Conservation (phyloP, 108 stramenopile species). For the Skeletonema marinoi region DNA sequence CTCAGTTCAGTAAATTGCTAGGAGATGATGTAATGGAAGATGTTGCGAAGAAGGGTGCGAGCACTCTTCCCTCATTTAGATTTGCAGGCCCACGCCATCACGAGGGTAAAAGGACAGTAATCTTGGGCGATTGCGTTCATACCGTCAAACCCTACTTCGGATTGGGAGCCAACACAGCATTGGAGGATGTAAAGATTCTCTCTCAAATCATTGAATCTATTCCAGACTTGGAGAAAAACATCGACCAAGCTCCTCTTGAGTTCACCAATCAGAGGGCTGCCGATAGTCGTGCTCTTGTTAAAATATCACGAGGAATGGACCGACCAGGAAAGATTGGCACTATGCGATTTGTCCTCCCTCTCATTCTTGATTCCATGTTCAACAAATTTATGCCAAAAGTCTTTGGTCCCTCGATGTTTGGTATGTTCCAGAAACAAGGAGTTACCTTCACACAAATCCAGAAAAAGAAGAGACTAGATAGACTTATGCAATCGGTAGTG, state of each 20-base stretch:
- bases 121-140: constrained; percentile 67
- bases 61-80: constrained; percentile 56
- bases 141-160: constrained; percentile 88
- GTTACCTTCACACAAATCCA: constrained; percentile 28
- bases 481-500: constrained; percentile 22
- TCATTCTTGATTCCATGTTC: constrained; percentile 68
- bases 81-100: constrained; percentile 57
- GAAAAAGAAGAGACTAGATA: constrained; percentile 25
- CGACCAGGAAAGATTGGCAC: constrained; percentile 56
- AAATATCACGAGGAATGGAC: constrained; percentile 60
- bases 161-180: constrained; percentile 91
- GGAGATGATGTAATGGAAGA: constrained; percentile 46
- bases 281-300: constrained; percentile 70
- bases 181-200: constrained; percentile 82
- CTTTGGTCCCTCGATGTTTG: constrained; percentile 58
- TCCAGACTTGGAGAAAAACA: background rate
- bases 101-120: constrained; percentile 36
- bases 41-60: constrained; percentile 51
- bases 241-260: constrained; percentile 14
- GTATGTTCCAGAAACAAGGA: constrained; percentile 51
- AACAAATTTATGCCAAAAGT: constrained; percentile 49
- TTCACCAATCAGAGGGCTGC: constrained; percentile 53
- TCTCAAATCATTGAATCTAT: constrained; percentile 11
- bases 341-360: constrained; percentile 57
- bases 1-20: constrained; percentile 56